Evolutionary conservation across 768 basidiomycete species (phyloP).

Genomic region (Kwoniella dendrophila): DNA sequence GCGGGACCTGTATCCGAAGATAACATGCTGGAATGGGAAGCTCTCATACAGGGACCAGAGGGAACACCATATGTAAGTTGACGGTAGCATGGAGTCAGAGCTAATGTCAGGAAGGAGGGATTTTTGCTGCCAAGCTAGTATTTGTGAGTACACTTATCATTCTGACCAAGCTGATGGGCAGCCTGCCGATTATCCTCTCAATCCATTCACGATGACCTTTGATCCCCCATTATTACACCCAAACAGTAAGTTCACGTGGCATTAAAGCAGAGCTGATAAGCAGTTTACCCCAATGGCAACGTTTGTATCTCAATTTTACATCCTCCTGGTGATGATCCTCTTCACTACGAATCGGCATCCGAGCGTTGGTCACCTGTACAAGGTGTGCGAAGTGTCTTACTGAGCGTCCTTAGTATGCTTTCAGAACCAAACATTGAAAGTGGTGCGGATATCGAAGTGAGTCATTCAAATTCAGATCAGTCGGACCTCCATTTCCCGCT

Average conservation of each 20-base stretch:
- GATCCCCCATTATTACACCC: conserved; percentile 97
- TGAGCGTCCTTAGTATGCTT: conserved; percentile 96
- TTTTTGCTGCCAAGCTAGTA: conserved; percentile 86
- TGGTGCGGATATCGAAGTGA: conserved; percentile 78
- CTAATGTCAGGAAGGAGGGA: conserved; percentile 77
- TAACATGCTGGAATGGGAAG: conserved; percentile 96
- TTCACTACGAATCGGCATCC: conserved; percentile 88
- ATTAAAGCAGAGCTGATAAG: background rate
- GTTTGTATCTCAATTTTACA: conserved; percentile 99
- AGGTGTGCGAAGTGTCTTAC: conserved; percentile 92
- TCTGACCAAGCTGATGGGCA: conserved; percentile 46
- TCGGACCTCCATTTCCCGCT: background rate
- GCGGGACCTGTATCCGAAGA: conserved; percentile 89
- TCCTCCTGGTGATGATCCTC: conserved; percentile 65
- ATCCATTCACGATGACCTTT: conserved; percentile 99
- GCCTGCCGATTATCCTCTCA: conserved; percentile 93
- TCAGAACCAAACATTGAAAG: conserved; percentile 99
- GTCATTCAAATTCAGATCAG: background rate
- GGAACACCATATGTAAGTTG: conserved; percentile 85
- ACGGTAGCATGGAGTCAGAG: background rate
- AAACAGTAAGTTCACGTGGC: conserved; percentile 70
- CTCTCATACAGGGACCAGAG: conserved; percentile 87
- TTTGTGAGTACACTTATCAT: conserved; percentile 67
- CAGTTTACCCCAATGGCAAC: conserved; percentile 93
- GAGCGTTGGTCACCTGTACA: conserved; percentile 99